Conservation (phyloP, 148 eudicot genomes). For the Gaultheria prostrata region DNA sequence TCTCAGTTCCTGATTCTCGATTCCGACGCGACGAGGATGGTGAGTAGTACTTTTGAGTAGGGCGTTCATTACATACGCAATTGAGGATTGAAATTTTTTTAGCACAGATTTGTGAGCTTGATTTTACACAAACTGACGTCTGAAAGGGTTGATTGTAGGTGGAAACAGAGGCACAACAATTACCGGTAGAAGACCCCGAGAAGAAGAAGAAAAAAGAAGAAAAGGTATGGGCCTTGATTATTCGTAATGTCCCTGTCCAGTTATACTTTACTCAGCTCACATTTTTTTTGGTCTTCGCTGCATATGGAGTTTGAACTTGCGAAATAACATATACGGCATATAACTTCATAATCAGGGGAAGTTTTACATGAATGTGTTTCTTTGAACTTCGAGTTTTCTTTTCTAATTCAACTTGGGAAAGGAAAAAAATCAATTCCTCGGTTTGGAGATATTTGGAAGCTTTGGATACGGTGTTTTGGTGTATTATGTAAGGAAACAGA, state of each 20-base stretch:
- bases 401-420: neutral
- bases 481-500: neutral
- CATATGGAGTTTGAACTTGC: neutral
- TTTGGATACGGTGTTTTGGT: neutral
- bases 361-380: neutral
- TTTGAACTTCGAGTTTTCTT: neutral
- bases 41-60: neutral
- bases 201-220: slow-evolving; percentile 30
- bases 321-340: neutral
- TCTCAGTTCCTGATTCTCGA: neutral
- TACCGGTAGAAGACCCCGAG: slow-evolving; percentile 17
- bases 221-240: slow-evolving; percentile 5
- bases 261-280: neutral
- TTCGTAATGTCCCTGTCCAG: neutral
- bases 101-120: neutral
- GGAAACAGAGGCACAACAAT: slow-evolving; percentile 7
- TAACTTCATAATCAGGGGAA: neutral
- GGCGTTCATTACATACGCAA: neutral
- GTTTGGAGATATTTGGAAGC: neutral
- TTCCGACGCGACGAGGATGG: neutral
- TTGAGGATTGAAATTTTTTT: neutral
- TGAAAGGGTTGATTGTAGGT: neutral
- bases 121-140: neutral
- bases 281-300: neutral
- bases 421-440: neutral